Base-by-base conservation (phyloP, 305 asterid species). In the Fraxinus angustifolia region DNA sequence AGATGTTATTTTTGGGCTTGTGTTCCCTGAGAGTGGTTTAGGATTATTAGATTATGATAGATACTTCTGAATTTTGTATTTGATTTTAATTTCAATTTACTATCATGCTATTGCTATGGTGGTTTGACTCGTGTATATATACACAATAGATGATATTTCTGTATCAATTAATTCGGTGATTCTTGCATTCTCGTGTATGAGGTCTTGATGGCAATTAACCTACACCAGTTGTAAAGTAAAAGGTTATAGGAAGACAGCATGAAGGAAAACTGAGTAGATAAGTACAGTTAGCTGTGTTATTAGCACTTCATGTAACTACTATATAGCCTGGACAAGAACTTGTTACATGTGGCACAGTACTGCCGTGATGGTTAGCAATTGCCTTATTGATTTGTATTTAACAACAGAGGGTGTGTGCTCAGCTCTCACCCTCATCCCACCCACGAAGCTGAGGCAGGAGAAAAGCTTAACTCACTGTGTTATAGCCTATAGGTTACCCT, bases 191-290 rank as follows among this genome's bases (percentile, higher is more conserved):
- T 30, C 26, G 65, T 53, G 53, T 35, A 28, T 62, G n/a, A 45
- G 48, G 50, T 12, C 40, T 76, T 75, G 65, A 31, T 36, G 58
- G 6, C 80, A 48, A 19, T 40, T 16, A 35, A 36, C 74, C 73
- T 35, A 68, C 70, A 17, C n/a, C 17, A 3, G 26, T 28, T 19
- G 56, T 74, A 42, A 38, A 70, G 40, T 72, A 30, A 62, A 65
- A 73, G 33, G 45, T 23, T 78, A 17, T 34, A 53, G 36, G 75
- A 78, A 62, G 78, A 45, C 83, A 26, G 73, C 31, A 74, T 42
- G 81, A 38, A 14, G 62, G 36, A 58, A 56, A 56, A 58, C 12
- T 21, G 34, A 8, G 34, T 14, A 30, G 74, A 26, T 68, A 68
- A 68, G 19, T 26, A 30, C 19, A 12, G 38, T 68, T 30, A 30